phyloP scores from a whole-genome alignment of 441 rosid species.

The Corymbia calophylla region DNA sequence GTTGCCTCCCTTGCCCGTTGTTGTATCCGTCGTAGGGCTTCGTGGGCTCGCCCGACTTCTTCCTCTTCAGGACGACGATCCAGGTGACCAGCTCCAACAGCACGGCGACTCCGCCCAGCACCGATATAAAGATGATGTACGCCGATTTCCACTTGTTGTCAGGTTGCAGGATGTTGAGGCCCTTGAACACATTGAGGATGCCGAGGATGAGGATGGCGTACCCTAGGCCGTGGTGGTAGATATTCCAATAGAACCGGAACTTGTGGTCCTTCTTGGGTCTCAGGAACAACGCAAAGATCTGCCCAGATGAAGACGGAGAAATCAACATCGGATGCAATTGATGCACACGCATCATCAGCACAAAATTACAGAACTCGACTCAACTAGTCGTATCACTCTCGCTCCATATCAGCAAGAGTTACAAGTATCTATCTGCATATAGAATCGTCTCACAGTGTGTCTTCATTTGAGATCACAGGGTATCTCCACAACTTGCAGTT shows the following conservation, averaged over 20 bases:
- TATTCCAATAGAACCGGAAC: conserved; percentile 47
- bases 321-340: not conserved
- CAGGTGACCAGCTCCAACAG: conserved; percentile 49
- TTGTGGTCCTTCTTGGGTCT: conserved; percentile 67
- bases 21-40: conserved; percentile 38
- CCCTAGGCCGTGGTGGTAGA: conserved; percentile 59
- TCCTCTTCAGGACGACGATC: conserved; percentile 42
- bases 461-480: not conserved
- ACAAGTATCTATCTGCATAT: not conserved
- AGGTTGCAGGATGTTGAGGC: conserved; percentile 37
- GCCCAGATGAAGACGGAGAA: not conserved
- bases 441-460: not conserved
- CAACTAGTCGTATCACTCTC: not conserved
- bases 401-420: not conserved
- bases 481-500: not conserved
- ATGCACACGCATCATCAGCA: not conserved
- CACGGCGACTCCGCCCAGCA: conserved; percentile 35
- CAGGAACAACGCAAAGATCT: conserved; percentile 53
- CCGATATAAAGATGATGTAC: conserved; percentile 25
- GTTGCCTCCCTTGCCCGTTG: conserved; percentile 27
- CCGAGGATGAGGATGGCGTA: conserved; percentile 37
- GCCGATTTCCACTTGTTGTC: conserved; percentile 33
- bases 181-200: conserved; percentile 50
- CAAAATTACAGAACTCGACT: not conserved
- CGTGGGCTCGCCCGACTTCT: conserved; percentile 39